Evolutionary conservation across 2,329 filamentous ascomycete species (phyloP).

Genomic region (Colletotrichum sp.): DNA sequence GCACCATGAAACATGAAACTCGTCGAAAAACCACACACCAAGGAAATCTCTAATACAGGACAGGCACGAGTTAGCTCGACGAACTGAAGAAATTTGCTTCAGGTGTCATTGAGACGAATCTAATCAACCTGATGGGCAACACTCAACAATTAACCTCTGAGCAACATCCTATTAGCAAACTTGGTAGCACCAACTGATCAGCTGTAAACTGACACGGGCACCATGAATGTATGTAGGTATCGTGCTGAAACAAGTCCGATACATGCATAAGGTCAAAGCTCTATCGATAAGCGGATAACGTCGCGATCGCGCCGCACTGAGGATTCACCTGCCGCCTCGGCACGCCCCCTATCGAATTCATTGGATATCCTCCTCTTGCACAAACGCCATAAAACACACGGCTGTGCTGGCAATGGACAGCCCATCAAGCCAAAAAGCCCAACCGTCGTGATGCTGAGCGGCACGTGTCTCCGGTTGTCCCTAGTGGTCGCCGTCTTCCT

Average conservation of each 20-base stretch:
- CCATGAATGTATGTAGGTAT: not conserved
- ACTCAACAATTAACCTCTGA: too few relatives aligned
- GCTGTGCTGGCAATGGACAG: not conserved
- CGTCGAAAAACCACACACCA: too few relatives aligned
- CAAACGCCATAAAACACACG: not conserved
- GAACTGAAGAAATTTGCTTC: not conserved
- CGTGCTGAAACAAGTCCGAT: not conserved
- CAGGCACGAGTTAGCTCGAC: not conserved
- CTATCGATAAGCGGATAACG: not conserved
- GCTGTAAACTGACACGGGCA: not conserved
- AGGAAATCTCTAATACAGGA: too few relatives aligned
- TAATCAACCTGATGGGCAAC: too few relatives aligned
- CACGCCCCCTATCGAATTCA: not conserved
- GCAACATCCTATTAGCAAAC: not conserved
- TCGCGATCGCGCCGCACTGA: not conserved
- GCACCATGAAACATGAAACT: too few relatives aligned
- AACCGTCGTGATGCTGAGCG: not conserved
- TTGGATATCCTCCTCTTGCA: not conserved
- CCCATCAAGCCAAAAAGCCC: not conserved
- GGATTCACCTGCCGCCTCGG: not conserved
- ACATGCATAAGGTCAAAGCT: not conserved
- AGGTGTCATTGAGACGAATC: too few relatives aligned
- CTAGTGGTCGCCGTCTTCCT: conserved; percentile 16
- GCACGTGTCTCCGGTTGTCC: conserved; percentile 8
- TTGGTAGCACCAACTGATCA: not conserved